Evolutionary conservation across 768 basidiomycete genomes (phyloP), one percentile per base, ranked within the genome.

Genomic region (Mycena alexandri): DNA sequence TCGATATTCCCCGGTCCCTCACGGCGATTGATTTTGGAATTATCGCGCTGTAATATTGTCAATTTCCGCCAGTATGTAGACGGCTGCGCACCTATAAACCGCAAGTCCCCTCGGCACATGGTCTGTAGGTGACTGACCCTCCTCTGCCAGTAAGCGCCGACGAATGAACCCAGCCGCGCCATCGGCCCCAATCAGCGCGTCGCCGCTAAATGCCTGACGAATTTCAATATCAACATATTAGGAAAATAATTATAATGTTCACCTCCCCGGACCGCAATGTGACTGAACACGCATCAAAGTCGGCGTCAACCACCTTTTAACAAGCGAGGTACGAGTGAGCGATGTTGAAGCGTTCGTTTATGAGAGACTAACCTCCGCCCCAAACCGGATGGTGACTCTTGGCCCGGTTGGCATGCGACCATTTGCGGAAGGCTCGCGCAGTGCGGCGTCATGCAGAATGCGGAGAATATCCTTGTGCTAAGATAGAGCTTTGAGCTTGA

Each of bases 391-490:
- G 29, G 29, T 29, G 29, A 29, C 29, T 6, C 6, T 29, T 29
- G 29, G 6, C 6, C n/a, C n/a, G n/a, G 29, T 29, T 29, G 29
- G 3, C 29, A 6, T 29, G 29, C 19, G 16, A 29, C 55, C 42
- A 29, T 44, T 56, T 25, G 17, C 44, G 5, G 46, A 58, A 50
- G 7, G 51, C 55, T 52, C 61, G 41, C n/a, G 61, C 50, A 50
- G 14, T 11, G 61, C 61, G 3, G 56, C 62, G 16, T 67, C 44
- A 22, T 64, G 44, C 1, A 70, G 50, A 4, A 67, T 56, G 0
- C 47, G 65, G 10, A 70, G 57, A n/a, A 70, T 51, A 16, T 70
- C 69, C 24, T 25, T 19, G 25, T 70, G 69, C 69, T 70, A 16
- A 33, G 11, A 14, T 10, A 25, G 19, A 8, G 16, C 29, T 14